A percentile compares a stretch with the other conserved stretches of the same genome.
phyloP scores from a whole-genome alignment of 1,284 basidiomycete genomes.

The Ceratobasidium sp. region DNA sequence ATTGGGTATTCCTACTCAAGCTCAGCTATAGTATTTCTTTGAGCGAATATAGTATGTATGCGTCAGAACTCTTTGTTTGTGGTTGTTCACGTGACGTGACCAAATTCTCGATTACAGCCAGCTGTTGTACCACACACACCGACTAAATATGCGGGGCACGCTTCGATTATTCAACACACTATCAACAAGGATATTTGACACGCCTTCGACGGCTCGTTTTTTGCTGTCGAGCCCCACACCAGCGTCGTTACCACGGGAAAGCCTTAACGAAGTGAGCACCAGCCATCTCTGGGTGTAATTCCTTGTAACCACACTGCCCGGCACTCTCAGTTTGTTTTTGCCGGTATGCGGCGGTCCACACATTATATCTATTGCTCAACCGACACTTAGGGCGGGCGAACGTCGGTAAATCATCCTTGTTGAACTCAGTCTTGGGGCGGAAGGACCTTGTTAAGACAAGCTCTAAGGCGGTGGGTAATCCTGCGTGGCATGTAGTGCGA shows the following conservation, averaged over 20 bases:
- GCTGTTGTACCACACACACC: background rate
- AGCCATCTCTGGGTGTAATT: too few species aligned
- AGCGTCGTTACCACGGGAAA: constrained; percentile 23
- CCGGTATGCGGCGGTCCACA: background rate
- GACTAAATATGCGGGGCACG: background rate
- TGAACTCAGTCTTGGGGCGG: constrained; percentile 73
- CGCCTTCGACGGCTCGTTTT: constrained; percentile 10
- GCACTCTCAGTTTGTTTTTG: constrained; percentile 18
- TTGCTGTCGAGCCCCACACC: constrained; percentile 23
- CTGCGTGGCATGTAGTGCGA: constrained; percentile 7
- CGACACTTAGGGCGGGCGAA: constrained; percentile 63
- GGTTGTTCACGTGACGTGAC: too few species aligned
- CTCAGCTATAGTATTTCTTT: too few species aligned
- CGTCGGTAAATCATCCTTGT: constrained; percentile 75
- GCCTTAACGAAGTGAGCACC: constrained; percentile 20
- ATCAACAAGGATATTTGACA: constrained; percentile 23
- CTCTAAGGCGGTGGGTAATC: constrained; percentile 68
- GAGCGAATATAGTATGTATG: too few species aligned
- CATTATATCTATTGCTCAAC: too few species aligned
- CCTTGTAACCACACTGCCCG: background rate
- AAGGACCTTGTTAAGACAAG: constrained; percentile 68
- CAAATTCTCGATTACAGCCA: background rate
- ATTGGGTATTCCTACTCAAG: too few species aligned
- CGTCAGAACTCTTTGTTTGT: too few species aligned
- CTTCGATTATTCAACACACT: background rate